Evolutionary conservation across 202 grass and related monocot species (phyloP).

Genomic region (Schoenoplectus tabernaemontani): DNA sequence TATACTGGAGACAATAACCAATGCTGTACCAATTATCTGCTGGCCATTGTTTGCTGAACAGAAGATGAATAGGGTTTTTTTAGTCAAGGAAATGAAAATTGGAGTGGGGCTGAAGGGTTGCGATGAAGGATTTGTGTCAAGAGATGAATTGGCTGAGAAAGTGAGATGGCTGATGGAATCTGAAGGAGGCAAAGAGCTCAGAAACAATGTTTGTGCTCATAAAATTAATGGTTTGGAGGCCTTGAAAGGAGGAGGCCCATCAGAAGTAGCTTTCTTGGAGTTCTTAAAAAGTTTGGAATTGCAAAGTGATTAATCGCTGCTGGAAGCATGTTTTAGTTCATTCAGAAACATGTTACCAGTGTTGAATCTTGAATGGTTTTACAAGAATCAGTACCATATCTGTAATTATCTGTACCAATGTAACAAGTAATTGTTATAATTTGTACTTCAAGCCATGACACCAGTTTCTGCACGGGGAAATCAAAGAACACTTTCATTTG

Average conservation of each 20-base stretch:
- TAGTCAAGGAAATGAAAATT: constrained; percentile 37
- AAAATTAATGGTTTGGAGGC: constrained; percentile 35
- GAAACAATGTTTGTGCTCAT: constrained; percentile 10
- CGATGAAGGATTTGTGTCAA: constrained; percentile 36
- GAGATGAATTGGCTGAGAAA: constrained; percentile 43
- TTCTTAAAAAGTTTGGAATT: constrained; percentile 33
- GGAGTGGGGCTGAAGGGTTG: constrained; percentile 43
- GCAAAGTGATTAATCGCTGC: not conserved
- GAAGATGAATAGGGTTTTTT: constrained; percentile 49
- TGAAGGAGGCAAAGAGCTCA: constrained; percentile 33
- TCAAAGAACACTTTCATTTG: not conserved
- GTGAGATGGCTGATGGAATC: constrained; percentile 43
- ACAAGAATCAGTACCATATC: not conserved
- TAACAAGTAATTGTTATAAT: no score
- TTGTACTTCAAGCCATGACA: no score
- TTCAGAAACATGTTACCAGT: not conserved
- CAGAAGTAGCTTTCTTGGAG: constrained; percentile 17
- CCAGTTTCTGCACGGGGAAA: not conserved
- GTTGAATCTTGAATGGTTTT: not conserved
- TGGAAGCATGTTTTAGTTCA: not conserved
- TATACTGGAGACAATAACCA: constrained; percentile 32
- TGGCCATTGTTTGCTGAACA: constrained; percentile 53
- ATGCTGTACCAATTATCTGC: constrained; percentile 41
- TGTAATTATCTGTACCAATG: not conserved
- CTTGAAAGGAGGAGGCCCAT: constrained; percentile 15